Percentiles rank a stretch among this genome's conserved stretches.
These are phyloP conservation scores for Saccharomycopsis fermentans DNA, from an alignment of 805 yeast species.

Conservation along the genomic window DNA sequence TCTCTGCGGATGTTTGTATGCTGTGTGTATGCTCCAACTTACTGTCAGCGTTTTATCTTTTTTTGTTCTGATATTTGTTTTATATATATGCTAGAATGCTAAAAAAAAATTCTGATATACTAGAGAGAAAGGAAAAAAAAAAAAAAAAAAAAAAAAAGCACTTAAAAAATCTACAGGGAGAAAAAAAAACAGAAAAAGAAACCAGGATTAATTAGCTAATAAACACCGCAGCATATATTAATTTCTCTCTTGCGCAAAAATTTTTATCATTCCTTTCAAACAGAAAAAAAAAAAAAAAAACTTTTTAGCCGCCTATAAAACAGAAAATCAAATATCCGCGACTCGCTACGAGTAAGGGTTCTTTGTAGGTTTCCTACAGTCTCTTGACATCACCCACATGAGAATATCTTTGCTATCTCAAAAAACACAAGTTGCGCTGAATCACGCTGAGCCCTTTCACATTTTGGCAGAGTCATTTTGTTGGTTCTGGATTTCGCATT, in stretches of 20 bases:
- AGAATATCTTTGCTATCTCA: too few relatives aligned
- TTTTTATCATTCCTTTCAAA: background rate
- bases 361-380: background rate
- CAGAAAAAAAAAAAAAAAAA: too few relatives aligned
- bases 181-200: background rate
- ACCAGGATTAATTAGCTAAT: background rate
- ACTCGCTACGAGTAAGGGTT: too few relatives aligned
- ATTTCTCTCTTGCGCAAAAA: background rate
- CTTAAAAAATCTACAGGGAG: too few relatives aligned
- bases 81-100: too few relatives aligned
- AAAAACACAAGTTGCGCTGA: too few relatives aligned
- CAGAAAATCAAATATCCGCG: background rate
- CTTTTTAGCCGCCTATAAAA: background rate
- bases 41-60: background rate
- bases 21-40: background rate
- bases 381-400: too few relatives aligned
- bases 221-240: conserved; percentile 1
- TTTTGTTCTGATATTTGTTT: background rate
- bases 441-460: too few relatives aligned
- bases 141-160: background rate
- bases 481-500: too few relatives aligned
- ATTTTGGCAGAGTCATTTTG: too few relatives aligned
- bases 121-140: background rate
- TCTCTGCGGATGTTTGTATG: background rate
- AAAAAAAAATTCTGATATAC: too few relatives aligned